Percentiles rank a stretch among this genome's conserved stretches.
Conservation (phyloP, 2,329 filamentous ascomycete species). For the Verticillium nonalfalfae region DNA sequence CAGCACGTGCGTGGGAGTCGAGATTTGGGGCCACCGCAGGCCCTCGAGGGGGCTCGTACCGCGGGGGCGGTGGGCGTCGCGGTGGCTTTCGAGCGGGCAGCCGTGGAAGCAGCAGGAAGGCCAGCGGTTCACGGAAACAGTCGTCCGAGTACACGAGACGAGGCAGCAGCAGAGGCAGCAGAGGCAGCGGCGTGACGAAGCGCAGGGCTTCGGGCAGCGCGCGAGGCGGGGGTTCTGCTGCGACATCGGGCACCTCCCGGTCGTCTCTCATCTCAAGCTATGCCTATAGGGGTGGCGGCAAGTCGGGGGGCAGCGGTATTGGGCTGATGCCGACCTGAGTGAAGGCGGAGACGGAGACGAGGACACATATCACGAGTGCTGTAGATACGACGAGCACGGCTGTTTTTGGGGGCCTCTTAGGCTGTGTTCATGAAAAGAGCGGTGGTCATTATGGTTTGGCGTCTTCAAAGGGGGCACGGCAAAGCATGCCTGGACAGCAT, state of each 20-base stretch:
- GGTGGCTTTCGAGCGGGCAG: slow-evolving; percentile 22
- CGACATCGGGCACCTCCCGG: slow-evolving; percentile 4
- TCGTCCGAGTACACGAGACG: slow-evolving; percentile 4
- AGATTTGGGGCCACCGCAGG: slow-evolving; percentile 17
- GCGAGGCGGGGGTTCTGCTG: slow-evolving; percentile 1
- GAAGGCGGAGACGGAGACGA: not conserved
- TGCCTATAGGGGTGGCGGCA: slow-evolving; percentile 20
- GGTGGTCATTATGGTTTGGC: not conserved
- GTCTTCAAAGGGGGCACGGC: not conserved
- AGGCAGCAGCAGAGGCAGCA: slow-evolving; percentile 5
- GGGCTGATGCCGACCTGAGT: slow-evolving; percentile 30
- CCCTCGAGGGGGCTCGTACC: slow-evolving; percentile 8
- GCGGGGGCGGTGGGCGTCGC: slow-evolving; percentile 10
- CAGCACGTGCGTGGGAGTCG: slow-evolving; percentile 18
- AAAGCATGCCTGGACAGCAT: not conserved
- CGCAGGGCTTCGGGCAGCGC: slow-evolving; percentile 10
- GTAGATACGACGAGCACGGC: not conserved
- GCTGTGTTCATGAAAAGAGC: not conserved
- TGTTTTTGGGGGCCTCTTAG: not conserved
- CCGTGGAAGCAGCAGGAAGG: slow-evolving; percentile 15
- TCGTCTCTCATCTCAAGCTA: slow-evolving; percentile 5
- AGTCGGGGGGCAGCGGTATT: slow-evolving; percentile 17
- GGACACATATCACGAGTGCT: not conserved
- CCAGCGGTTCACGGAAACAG: slow-evolving; percentile 16
- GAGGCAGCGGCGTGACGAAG: slow-evolving; percentile 10